A percentile compares a stretch with the other conserved stretches of the same genome.
Conservation (phyloP, 805 yeast genomes). For the Schwanniomyces vanrijiae region DNA sequence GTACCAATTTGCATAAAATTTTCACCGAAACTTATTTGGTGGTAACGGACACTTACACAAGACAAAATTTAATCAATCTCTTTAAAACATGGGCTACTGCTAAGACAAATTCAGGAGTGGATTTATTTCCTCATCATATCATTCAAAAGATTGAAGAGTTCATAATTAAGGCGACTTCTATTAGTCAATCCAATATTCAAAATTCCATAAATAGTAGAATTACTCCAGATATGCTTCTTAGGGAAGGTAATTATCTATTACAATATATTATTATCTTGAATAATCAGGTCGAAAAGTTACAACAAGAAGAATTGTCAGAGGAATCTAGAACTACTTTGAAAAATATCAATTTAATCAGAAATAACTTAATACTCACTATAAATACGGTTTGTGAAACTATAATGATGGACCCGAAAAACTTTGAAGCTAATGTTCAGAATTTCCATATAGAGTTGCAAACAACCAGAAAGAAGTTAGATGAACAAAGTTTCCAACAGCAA, state of each 20-base stretch:
- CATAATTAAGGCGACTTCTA: conserved; percentile 37
- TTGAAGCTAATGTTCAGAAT: conserved; percentile 20
- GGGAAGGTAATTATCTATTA: conserved; percentile 36
- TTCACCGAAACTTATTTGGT: conserved; percentile 41
- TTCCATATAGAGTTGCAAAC: conserved; percentile 17
- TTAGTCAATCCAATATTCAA: conserved; percentile 10
- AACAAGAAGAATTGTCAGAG: background rate
- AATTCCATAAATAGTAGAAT: conserved; percentile 9
- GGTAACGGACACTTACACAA: conserved; percentile 38
- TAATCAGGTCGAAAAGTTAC: conserved; percentile 21
- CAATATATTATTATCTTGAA: conserved; percentile 33
- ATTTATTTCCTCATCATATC: conserved; percentile 30
- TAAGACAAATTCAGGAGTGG: conserved; percentile 32
- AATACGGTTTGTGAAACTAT: conserved; percentile 33
- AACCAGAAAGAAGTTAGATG: conserved; percentile 8
- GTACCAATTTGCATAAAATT: conserved; percentile 29
- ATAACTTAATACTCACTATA: conserved; percentile 26
- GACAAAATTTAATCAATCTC: conserved; percentile 39
- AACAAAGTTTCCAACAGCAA: conserved; percentile 16
- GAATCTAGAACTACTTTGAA: conserved; percentile 8
- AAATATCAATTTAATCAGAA: conserved; percentile 20
- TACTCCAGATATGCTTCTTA: conserved; percentile 32
- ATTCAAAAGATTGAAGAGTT: conserved; percentile 36
- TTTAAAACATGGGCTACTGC: conserved; percentile 42
- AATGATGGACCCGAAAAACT: conserved; percentile 21